phyloP scores from a whole-genome alignment of 2,329 filamentous ascomycete genomes.

The Beauveria pseudobassiana region DNA sequence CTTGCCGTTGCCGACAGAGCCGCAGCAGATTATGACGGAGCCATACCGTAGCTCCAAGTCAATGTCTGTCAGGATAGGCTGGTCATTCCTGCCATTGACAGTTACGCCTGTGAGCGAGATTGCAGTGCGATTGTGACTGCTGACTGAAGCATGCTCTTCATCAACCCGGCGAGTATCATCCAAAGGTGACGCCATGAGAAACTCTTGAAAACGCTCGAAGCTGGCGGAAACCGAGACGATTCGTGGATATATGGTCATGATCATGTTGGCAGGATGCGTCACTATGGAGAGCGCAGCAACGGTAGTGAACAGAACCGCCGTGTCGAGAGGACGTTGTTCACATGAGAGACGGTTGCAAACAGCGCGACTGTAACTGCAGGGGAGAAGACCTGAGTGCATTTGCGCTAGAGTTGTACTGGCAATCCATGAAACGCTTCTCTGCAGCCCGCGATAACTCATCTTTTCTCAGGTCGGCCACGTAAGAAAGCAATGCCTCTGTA shows the following conservation, averaged over 20 bases:
- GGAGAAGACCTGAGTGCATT: conserved; percentile 9
- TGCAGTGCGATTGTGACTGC: background rate
- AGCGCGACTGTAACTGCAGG: conserved; percentile 9
- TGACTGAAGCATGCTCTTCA: background rate
- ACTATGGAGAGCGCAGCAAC: conserved; percentile 10
- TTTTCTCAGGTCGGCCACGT: background rate
- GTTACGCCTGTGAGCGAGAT: background rate
- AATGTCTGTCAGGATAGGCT: background rate
- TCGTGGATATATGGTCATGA: conserved; percentile 15
- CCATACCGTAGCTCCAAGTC: background rate
- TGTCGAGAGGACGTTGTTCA: background rate
- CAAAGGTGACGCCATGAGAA: background rate
- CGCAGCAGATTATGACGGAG: conserved; percentile 7
- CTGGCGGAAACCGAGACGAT: conserved; percentile 1
- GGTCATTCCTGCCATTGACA: background rate
- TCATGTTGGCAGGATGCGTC: conserved; percentile 16
- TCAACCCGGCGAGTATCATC: background rate
- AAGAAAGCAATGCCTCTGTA: background rate
- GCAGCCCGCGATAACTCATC: background rate
- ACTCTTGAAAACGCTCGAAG: conserved; percentile 8
- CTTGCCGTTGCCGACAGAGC: conserved; percentile 8
- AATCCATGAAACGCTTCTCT: conserved; percentile 4
- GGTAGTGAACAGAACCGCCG: conserved; percentile 3
- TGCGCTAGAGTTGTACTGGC: conserved; percentile 9
- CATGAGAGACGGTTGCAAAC: background rate